These are phyloP conservation scores for Fusarium chuoi DNA, from an alignment of 2,329 filamentous ascomycete genomes.

Conservation along the genomic window DNA sequence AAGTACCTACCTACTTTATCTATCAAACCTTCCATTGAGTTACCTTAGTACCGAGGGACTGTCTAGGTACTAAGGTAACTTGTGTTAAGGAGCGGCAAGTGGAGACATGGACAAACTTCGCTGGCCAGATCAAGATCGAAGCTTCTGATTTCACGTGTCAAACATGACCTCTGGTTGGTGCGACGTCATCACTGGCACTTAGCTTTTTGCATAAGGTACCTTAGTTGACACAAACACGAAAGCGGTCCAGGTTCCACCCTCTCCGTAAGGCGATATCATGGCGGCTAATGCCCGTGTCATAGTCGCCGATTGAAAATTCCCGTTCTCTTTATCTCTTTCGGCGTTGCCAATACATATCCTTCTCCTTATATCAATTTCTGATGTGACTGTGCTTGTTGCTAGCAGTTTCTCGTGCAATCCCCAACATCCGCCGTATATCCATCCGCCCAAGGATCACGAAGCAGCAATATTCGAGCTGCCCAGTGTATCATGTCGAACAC, in stretches of 20 bases:
- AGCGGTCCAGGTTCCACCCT: slow-evolving; percentile 38
- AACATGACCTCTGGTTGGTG: not conserved
- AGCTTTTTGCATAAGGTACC: slow-evolving; percentile 1
- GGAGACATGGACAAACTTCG: slow-evolving; percentile 8
- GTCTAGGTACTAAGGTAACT: too few relatives aligned
- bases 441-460: slow-evolving; percentile 10
- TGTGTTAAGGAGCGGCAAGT: slow-evolving; percentile 1
- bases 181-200: slow-evolving; percentile 31
- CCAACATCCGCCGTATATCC: slow-evolving; percentile 7
- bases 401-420: slow-evolving; percentile 8
- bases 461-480: not conserved
- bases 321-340: slow-evolving; percentile 3
- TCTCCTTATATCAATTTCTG: slow-evolving; percentile 5
- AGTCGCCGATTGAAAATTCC: slow-evolving; percentile 16
- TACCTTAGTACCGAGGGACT: not conserved
- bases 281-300: slow-evolving; percentile 32
- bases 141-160: slow-evolving; percentile 44
- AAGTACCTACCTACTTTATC: too few relatives aligned
- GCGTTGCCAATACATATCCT: not conserved
- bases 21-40: not conserved
- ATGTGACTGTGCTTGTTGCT: slow-evolving; percentile 26
- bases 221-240: slow-evolving; percentile 20
- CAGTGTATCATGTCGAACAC: slow-evolving; percentile 30
- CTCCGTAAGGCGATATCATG: slow-evolving; percentile 25
- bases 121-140: slow-evolving; percentile 27